Percentiles rank a stretch among this genome's conserved stretches.
These are phyloP conservation scores for Eucalyptus lansdowneana DNA, from an alignment of 345 rosid genomes.

Conservation along the genomic window DNA sequence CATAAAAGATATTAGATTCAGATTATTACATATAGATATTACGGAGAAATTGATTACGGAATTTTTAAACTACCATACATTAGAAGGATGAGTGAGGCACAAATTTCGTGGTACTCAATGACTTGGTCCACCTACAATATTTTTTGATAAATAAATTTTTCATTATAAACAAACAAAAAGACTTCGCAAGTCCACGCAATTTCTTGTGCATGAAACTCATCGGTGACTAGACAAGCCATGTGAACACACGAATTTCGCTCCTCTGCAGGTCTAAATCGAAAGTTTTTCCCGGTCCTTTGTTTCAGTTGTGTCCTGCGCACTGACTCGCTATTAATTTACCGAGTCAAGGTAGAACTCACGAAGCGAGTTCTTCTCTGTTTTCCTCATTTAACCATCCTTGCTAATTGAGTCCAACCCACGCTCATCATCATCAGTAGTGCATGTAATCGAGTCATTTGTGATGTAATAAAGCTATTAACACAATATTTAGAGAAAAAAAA, in stretches of 20 bases:
- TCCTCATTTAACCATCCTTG: background rate
- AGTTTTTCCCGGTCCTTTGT: background rate
- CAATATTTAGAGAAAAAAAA: too few species aligned
- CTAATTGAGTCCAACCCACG: background rate
- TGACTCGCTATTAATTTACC: background rate
- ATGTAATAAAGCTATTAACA: too few species aligned
- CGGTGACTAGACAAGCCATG: background rate
- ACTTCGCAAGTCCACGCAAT: background rate
- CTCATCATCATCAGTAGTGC: background rate
- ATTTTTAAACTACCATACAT: too few species aligned
- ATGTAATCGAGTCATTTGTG: too few species aligned
- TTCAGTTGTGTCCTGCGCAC: background rate
- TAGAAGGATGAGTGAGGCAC: too few species aligned
- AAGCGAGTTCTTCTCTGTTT: background rate
- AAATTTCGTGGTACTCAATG: too few species aligned
- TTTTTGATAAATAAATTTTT: too few species aligned
- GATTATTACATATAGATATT: too few species aligned
- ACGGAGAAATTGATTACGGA: too few species aligned
- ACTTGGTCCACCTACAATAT: too few species aligned
- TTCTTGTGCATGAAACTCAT: background rate
- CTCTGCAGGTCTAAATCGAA: background rate
- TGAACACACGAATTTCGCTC: background rate
- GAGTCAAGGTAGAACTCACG: background rate
- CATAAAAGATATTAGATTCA: too few species aligned
- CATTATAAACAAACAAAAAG: too few species aligned